Conservation (phyloP, 2,329 filamentous ascomycete species). For the Colletotrichum navitas region DNA sequence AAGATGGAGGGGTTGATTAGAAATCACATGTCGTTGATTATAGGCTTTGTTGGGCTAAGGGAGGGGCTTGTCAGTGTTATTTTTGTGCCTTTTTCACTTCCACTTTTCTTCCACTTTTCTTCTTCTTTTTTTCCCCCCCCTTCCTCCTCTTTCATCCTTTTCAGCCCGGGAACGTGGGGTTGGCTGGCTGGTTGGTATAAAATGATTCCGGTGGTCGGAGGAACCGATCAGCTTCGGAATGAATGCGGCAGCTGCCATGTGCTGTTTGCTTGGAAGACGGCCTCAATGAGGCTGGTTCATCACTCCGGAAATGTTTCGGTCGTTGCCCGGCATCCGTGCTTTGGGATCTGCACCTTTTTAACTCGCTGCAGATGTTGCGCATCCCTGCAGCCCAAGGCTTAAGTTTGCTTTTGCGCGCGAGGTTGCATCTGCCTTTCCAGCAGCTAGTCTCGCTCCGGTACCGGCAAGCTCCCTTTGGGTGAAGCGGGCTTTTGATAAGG, state of each 20-base stretch:
- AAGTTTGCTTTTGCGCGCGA: not conserved
- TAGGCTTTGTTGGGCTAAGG: not conserved
- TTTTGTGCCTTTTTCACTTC: not conserved
- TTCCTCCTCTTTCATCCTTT: not conserved
- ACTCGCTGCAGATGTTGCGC: not conserved
- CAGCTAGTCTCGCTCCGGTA: not conserved
- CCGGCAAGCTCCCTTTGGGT: not conserved
- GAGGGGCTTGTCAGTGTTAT: not conserved
- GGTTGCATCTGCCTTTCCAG: not conserved
- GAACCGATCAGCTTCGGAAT: conserved; percentile 5
- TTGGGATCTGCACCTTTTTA: conserved; percentile 1
- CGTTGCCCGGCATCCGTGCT: conserved; percentile 22
- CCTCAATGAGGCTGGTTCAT: not conserved
- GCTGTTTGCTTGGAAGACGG: not conserved
- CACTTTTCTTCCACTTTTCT: not conserved
- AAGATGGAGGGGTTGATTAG: conserved; percentile 39
- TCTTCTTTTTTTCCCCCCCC: no score
- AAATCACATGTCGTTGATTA: conserved; percentile 40
- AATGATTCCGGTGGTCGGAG: conserved; percentile 20
- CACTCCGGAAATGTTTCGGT: conserved; percentile 19
- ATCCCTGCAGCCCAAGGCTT: conserved; percentile 2
- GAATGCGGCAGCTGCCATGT: not conserved
- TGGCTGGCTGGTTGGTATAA: not conserved
- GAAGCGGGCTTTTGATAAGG: not conserved
- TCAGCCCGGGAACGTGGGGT: conserved; percentile 5